Percentiles rank a stretch among this genome's conserved stretches.
Conservation (phyloP, 768 basidiomycete species). For the Mycena olivaceomarginata region DNA sequence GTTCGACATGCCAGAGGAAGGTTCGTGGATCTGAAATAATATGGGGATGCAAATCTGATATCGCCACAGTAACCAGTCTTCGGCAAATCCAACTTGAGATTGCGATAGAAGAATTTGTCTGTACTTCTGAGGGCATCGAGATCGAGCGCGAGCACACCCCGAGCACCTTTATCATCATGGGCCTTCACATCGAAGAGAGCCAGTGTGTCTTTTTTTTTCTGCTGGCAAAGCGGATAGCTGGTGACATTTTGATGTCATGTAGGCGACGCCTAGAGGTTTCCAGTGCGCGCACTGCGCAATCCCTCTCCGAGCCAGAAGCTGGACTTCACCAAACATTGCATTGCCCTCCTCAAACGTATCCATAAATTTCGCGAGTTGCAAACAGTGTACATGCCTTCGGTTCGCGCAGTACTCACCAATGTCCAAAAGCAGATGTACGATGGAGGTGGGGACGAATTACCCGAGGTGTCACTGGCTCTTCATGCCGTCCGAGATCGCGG, state of each 20-base stretch:
- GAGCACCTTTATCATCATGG: not conserved
- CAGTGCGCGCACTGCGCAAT: not conserved
- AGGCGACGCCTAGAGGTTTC: not conserved
- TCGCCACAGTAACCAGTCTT: not conserved
- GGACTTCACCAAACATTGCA: not conserved
- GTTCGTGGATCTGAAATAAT: not conserved
- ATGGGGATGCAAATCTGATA: too few species aligned
- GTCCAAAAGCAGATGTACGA: not conserved
- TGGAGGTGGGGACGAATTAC: not conserved
- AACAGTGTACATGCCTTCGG: not conserved
- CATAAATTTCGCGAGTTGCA: not conserved
- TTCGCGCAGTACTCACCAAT: not conserved
- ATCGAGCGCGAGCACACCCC: not conserved
- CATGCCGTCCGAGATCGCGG: slow-evolving; percentile 6
- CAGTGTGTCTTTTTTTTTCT: not conserved
- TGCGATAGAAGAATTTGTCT: not conserved
- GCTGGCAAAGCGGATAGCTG: too few species aligned
- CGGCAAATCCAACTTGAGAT: not conserved
- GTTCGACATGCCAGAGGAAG: not conserved
- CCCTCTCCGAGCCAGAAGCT: not conserved
- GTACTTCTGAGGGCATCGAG: not conserved
- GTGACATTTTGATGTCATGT: not conserved
- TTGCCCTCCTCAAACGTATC: not conserved
- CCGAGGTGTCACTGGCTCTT: not conserved
- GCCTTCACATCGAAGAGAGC: not conserved